Conservation (phyloP, 352 stramenopile genomes). For the Phytophthora capsici region DNA sequence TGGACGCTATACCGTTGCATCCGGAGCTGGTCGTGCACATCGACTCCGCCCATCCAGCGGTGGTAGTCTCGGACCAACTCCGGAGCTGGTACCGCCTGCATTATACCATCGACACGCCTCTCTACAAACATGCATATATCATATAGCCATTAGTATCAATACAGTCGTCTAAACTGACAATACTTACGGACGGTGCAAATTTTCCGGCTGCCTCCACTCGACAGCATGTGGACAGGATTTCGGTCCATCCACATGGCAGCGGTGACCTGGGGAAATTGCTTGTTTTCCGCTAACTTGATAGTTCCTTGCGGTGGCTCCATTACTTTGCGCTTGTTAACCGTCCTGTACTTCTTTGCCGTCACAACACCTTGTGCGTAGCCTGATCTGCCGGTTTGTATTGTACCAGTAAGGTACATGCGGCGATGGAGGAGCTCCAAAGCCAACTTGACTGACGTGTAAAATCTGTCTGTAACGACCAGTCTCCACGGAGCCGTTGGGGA, state of each 20-base stretch:
- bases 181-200: slow-evolving; percentile 13
- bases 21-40: too few relatives aligned
- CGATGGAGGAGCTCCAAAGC: background rate
- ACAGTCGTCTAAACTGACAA: too few relatives aligned
- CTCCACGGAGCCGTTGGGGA: background rate
- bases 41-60: too few relatives aligned
- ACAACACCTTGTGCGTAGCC: background rate
- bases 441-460: background rate
- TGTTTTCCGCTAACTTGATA: background rate
- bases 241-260: too few relatives aligned
- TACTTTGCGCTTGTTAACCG: background rate
- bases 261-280: background rate
- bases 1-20: too few relatives aligned
- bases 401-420: background rate
- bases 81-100: too few relatives aligned
- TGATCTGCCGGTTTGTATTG: background rate
- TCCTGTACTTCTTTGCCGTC: background rate
- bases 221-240: too few relatives aligned
- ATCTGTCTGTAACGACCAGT: background rate
- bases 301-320: background rate
- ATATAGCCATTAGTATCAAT: too few relatives aligned
- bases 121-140: too few relatives aligned
- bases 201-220: background rate
- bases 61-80: too few relatives aligned
- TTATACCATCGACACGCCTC: too few relatives aligned